Base-by-base conservation (phyloP, 495 filamentous ascomycete species). In the Echria macrotheca region DNA sequence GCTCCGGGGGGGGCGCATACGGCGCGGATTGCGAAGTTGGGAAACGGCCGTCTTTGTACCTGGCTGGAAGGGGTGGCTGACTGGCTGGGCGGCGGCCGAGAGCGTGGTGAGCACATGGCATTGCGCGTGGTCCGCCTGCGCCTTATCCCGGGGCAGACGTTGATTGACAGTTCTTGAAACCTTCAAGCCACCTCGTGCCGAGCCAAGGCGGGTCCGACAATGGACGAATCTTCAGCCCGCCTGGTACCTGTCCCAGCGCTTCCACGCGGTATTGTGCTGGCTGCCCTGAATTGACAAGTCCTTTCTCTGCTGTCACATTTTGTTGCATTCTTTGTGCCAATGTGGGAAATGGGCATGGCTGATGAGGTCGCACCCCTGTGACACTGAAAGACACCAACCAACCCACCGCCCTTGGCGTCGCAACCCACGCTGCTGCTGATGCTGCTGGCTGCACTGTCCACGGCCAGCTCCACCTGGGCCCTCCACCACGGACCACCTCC, bases 401-500 rank as follows among this genome's bases (percentile, higher is more conserved):
- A 21, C 9, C 10, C 17, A 5, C 5, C 18, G 21, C 19, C 4
- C 38, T 41, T 23, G 19, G 38, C 38, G 38, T 22, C 22, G 38
- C 38, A 15, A 41, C 17, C 35, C 37, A 21, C 15, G 21, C 15
- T 21, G 19, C 17, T 25, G 38, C 19, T 37, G 33, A 14, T 21
- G 19, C 17, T 25, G 38, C 19, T 37, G 33, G 33, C 8, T 14
- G 17, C 38, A 41, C 38, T 22, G 22, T 24, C 7, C 22, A 21
- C 38, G 19, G 22, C 17, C 17, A 41, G 42, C 42, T 44, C 24
- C 24, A 44, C 42, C 42, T 28, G n/a, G n/a, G n/a, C n/a, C n/a
- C 26, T 22, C 24, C 42, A 44, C 42, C 42, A 44, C 42, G 42
- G 42, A 44, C 42, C 42, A 44, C 42, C 42, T 44, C 42, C 42